These are phyloP conservation scores for Ceratocystis papillata DNA, from an alignment of 2,329 filamentous ascomycete genomes.

Conservation along the genomic window DNA sequence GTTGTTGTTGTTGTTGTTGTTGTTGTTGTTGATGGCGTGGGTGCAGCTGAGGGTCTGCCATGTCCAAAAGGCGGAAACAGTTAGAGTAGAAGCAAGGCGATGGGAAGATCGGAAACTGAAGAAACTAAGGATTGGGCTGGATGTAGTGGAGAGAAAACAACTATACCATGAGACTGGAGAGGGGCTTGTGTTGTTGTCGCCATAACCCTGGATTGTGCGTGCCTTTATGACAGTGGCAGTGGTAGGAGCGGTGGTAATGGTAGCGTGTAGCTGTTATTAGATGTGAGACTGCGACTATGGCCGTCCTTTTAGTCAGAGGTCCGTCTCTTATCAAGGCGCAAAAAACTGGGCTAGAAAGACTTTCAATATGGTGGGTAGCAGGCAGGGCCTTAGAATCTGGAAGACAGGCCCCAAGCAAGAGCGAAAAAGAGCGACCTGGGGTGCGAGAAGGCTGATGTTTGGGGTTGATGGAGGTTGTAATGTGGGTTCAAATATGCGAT, in stretches of 20 bases:
- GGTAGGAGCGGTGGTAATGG: not conserved
- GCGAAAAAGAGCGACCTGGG: not conserved
- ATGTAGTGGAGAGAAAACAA: conserved; percentile 1
- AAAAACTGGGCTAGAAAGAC: not conserved
- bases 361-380: not conserved
- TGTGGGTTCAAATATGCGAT: not conserved
- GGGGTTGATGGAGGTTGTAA: not conserved
- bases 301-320: not conserved
- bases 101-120: not conserved
- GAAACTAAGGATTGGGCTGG: not conserved
- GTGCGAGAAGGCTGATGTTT: not conserved
- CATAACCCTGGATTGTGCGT: conserved; percentile 24
- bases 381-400: not conserved
- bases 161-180: conserved; percentile 27
- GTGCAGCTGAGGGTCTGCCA: conserved; percentile 12
- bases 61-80: conserved; percentile 3
- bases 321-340: not conserved
- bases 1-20: conserved; percentile 8
- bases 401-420: not conserved
- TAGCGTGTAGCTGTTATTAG: not conserved
- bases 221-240: not conserved
- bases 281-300: not conserved
- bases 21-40: not conserved
- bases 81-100: conserved; percentile 1
- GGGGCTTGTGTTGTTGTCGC: conserved; percentile 26